Conservation (phyloP, 495 filamentous ascomycete species). For the Daldinia vernicosa region DNA sequence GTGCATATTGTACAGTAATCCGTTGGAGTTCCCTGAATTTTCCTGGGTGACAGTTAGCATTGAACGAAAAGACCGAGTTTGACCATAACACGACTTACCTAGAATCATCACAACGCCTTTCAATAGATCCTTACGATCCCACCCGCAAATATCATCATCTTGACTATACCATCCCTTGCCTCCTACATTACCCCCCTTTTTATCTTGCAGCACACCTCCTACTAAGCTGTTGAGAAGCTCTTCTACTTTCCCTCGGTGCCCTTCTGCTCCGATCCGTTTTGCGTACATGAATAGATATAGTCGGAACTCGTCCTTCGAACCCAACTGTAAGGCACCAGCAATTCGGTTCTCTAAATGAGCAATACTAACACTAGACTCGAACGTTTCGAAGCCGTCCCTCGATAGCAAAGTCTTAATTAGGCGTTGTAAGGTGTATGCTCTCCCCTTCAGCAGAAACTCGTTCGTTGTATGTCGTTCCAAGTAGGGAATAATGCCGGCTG, state of each 20-base stretch:
- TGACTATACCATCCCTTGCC: constrained; percentile 65
- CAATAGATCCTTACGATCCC: constrained; percentile 83
- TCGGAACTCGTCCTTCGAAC: constrained; percentile 88
- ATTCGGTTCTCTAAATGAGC: constrained; percentile 96
- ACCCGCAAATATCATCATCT: constrained; percentile 81
- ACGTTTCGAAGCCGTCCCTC: constrained; percentile 88
- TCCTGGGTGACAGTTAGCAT: constrained; percentile 65
- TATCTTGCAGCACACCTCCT: constrained; percentile 71
- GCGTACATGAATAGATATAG: constrained; percentile 95
- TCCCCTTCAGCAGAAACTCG: constrained; percentile 88
- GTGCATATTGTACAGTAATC: constrained; percentile 89
- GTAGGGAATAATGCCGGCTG: constrained; percentile 89
- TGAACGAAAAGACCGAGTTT: background rate
- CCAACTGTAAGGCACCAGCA: constrained; percentile 84
- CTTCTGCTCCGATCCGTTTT: constrained; percentile 91
- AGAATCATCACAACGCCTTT: constrained; percentile 91
- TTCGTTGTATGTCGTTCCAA: constrained; percentile 94
- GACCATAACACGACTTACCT: constrained; percentile 67
- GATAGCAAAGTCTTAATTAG: constrained; percentile 86
- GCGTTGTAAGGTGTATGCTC: constrained; percentile 86
- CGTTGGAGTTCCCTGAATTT: constrained; percentile 94
- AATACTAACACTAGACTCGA: constrained; percentile 90
- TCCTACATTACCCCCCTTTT: constrained; percentile 56
- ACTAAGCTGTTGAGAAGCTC: constrained; percentile 84
- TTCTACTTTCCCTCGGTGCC: constrained; percentile 84